A percentile compares a stretch with the other conserved stretches of the same genome.
phyloP scores from a whole-genome alignment of 495 filamentous ascomycete species.

The Neurospora sp. region DNA sequence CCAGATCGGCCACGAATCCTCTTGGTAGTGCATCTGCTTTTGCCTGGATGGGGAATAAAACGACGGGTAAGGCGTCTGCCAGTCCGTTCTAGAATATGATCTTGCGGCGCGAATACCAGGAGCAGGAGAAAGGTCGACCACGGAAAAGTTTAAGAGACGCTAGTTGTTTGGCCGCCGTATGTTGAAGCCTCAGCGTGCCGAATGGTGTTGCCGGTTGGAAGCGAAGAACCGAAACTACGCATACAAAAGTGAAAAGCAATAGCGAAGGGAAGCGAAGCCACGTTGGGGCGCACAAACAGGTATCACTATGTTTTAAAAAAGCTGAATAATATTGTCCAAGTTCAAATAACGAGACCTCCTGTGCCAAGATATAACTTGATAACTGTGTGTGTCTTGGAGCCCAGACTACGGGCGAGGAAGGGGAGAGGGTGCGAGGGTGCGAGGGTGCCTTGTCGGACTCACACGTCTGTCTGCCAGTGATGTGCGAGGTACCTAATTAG shows the following conservation, averaged over 20 bases:
- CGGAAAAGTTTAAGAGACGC: neutral
- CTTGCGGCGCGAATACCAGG: neutral
- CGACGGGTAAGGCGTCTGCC: neutral
- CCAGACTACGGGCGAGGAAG: neutral
- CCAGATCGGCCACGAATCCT: conserved; percentile 55
- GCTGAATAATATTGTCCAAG: neutral
- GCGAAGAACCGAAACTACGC: neutral
- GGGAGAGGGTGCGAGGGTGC: neutral
- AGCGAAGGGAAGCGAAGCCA: neutral
- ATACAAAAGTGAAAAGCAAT: neutral
- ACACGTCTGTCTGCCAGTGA: neutral
- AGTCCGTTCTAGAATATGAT: neutral
- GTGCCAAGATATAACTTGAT: neutral
- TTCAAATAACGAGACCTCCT: neutral
- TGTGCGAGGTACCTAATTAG: neutral
- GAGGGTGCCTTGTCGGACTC: neutral
- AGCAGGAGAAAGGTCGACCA: neutral
- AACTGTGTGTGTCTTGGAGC: neutral
- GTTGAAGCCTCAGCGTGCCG: neutral
- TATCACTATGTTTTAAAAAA: neutral
- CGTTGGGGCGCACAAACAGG: neutral
- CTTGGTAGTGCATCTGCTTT: conserved; percentile 91
- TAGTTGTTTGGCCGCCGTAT: neutral
- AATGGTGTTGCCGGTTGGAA: neutral
- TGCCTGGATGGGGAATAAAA: conserved; percentile 55